A percentile compares a stretch with the other conserved stretches of the same genome.
Evolutionary conservation across 2,329 filamentous ascomycete genomes (phyloP).

Genomic region (Penicillium sp.): DNA sequence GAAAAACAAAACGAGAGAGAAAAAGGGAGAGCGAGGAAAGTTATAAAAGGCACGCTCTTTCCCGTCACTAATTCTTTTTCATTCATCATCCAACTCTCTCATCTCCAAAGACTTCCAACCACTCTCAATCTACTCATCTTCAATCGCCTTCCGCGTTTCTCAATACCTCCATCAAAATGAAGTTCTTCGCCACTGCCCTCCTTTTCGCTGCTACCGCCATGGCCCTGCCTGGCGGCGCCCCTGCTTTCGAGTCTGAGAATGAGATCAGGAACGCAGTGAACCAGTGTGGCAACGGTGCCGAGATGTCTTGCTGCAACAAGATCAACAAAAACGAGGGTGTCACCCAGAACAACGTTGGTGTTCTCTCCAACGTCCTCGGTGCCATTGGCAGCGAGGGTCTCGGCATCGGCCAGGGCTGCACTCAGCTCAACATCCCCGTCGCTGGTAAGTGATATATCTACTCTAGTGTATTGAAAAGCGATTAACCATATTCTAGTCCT

Average conservation of each 20-base stretch:
- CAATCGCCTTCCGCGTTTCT: not conserved
- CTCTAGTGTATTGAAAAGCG: not conserved
- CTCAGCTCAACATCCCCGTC: slow-evolving; percentile 24
- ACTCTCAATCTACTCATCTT: not conserved
- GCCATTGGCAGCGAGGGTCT: slow-evolving; percentile 26
- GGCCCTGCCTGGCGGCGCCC: slow-evolving; percentile 16
- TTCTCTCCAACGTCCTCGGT: slow-evolving; percentile 27
- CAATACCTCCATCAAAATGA: slow-evolving; percentile 21
- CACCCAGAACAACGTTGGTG: slow-evolving; percentile 20
- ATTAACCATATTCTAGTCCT: slow-evolving; percentile 11
- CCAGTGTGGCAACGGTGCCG: slow-evolving; percentile 25
- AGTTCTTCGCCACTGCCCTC: slow-evolving; percentile 27
- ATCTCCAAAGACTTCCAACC: not conserved
- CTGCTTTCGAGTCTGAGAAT: not conserved
- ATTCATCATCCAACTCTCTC: slow-evolving; percentile 11
- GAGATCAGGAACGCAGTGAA: slow-evolving; percentile 20
- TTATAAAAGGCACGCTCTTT: slow-evolving; percentile 23
- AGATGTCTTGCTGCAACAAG: slow-evolving; percentile 33
- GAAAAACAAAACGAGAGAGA: not conserved
- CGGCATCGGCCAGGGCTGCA: slow-evolving; percentile 33
- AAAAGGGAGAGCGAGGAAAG: not conserved
- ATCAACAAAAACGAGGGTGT: slow-evolving; percentile 23
- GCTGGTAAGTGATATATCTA: slow-evolving; percentile 18
- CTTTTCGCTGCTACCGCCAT: slow-evolving; percentile 25
- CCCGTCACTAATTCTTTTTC: not conserved